Percentiles rank a stretch among this genome's conserved stretches.
Evolutionary conservation across 2,329 filamentous ascomycete species (phyloP).

Genomic region (Curvularia spicifera): DNA sequence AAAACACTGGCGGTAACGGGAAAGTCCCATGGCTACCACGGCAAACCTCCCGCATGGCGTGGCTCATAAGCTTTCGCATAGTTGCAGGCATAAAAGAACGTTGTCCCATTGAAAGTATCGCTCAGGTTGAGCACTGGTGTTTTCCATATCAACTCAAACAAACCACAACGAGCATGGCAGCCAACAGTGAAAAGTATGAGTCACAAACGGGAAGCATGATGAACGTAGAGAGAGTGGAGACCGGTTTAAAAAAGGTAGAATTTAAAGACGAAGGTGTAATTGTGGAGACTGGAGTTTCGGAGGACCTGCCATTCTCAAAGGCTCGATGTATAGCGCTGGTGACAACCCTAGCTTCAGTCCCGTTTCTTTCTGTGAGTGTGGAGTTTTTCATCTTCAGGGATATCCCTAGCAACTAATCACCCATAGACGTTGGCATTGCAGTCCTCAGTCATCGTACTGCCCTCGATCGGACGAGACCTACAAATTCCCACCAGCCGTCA

Average conservation of each 20-base stretch:
- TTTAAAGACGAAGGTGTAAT: slow-evolving; percentile 14
- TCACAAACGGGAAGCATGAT: not conserved
- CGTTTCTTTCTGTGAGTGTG: slow-evolving; percentile 43
- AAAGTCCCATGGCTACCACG: not conserved
- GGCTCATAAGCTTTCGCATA: not conserved
- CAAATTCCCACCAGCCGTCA: slow-evolving; percentile 64
- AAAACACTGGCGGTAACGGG: not conserved
- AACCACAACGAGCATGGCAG: slow-evolving; percentile 1
- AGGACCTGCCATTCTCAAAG: slow-evolving; percentile 39
- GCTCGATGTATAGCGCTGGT: slow-evolving; percentile 40
- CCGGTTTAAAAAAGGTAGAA: not conserved
- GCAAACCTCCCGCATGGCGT: not conserved
- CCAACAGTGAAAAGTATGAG: not conserved
- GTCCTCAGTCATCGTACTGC: slow-evolving; percentile 67
- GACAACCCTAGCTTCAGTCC: slow-evolving; percentile 36
- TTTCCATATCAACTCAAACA: not conserved
- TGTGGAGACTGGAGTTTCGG: slow-evolving; percentile 11
- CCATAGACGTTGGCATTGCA: slow-evolving; percentile 63
- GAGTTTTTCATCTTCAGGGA: not conserved
- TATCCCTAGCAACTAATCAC: not conserved
- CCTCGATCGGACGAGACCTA: slow-evolving; percentile 64
- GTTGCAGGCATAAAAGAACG: not conserved
- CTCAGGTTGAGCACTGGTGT: not conserved
- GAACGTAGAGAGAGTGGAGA: slow-evolving; percentile 11
- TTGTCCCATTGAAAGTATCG: not conserved